Evolutionary conservation across 345 rosid genomes (phyloP).

Genomic region (Pseudoturritis turrita): DNA sequence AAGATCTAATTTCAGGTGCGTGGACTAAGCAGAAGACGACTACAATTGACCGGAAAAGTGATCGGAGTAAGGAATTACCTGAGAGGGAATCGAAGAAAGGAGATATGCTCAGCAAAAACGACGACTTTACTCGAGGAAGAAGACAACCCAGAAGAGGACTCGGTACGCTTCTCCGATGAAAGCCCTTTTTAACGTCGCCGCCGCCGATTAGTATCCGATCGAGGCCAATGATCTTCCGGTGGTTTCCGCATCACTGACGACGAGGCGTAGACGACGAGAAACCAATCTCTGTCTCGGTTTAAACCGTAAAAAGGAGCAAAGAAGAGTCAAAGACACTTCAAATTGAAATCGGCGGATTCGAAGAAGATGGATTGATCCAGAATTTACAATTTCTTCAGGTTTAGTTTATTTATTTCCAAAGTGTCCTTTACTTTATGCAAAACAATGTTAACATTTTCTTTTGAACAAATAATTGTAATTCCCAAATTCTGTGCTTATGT

Average conservation of each 20-base stretch:
- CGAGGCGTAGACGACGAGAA: conserved; percentile 8
- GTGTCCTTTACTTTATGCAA: not conserved
- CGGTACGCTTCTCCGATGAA: not conserved
- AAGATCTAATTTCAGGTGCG: not conserved
- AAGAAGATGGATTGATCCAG: conserved; percentile 1
- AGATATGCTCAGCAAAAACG: not conserved
- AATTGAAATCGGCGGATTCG: conserved; percentile 2
- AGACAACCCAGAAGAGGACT: not conserved
- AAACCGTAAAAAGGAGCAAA: not conserved
- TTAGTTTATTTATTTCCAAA: not conserved
- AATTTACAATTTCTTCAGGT: not conserved
- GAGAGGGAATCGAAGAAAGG: not conserved
- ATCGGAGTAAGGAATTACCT: conserved; percentile 1
- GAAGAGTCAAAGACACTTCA: conserved; percentile 25
- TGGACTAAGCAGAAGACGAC: not conserved
- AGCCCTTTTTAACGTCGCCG: not conserved
- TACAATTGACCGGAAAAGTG: not conserved
- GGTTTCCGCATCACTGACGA: conserved; percentile 13
- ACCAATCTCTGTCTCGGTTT: not conserved
- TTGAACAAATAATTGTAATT: not conserved
- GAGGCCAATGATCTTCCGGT: conserved; percentile 3
- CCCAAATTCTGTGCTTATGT: not conserved
- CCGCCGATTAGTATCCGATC: not conserved
- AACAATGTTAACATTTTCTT: not conserved
- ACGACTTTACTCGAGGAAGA: not conserved